A percentile compares a stretch with the other conserved stretches of the same genome.
phyloP scores from a whole-genome alignment of 2,329 filamentous ascomycete species.

The Catunica adiposa region DNA sequence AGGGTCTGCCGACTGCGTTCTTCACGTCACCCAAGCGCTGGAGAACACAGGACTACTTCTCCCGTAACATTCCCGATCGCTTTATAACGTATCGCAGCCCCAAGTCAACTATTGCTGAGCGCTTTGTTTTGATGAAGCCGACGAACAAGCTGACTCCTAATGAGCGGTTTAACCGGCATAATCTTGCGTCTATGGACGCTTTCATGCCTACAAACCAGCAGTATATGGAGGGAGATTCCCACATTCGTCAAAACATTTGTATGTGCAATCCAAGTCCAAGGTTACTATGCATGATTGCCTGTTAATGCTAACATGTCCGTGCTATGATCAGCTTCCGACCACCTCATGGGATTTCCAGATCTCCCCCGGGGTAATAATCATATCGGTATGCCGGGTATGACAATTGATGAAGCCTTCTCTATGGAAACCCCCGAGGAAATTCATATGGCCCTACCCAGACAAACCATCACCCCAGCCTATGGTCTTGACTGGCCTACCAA shows the following conservation, averaged over 20 bases:
- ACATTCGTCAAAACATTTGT: constrained; percentile 8
- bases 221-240: constrained; percentile 2
- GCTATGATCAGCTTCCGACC: too few relatives aligned
- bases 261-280: background rate
- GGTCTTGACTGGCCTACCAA: constrained; percentile 32
- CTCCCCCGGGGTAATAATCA: background rate
- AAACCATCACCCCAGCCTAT: constrained; percentile 37
- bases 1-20: constrained; percentile 2
- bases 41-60: background rate
- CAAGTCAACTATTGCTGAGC: constrained; percentile 6
- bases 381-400: constrained; percentile 12
- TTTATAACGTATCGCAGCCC: constrained; percentile 10
- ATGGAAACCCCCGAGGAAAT: constrained; percentile 44
- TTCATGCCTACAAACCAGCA: constrained; percentile 10
- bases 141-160: background rate
- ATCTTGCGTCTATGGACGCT: constrained; percentile 7
- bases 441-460: constrained; percentile 19
- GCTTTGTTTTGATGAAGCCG: constrained; percentile 1
- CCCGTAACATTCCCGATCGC: constrained; percentile 7
- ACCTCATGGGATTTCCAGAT: background rate
- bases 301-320: too few relatives aligned
- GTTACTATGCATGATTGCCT: too few relatives aligned
- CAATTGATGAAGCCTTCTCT: constrained; percentile 24
- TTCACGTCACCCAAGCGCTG: background rate
- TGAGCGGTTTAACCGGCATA: constrained; percentile 5